Evolutionary conservation across 306 rosid species (phyloP), one percentile per base, ranked within the genome.

Genomic region (Chamaecrista fasciculata): DNA sequence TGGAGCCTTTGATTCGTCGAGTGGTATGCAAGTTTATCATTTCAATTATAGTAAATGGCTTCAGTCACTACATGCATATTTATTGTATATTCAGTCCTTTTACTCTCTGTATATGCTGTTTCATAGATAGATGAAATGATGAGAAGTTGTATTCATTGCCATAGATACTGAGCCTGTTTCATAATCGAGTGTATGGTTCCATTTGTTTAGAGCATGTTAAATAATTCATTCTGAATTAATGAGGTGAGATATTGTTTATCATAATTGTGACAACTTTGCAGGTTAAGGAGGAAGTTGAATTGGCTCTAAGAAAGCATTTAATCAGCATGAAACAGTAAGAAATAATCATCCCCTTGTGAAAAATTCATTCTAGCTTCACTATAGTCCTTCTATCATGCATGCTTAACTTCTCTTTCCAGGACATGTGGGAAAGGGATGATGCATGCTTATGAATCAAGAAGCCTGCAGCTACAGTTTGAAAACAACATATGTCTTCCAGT

Each of bases 201-300:
- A 24, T 36, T 48, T 44, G 64, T 61, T 56, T 70, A 66, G 47
- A 25, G 23, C 16, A 67, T 21, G 48, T 16, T 62, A 19, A 19
- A 50, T 43, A 34, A 15, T 71, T 66, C 50, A 34, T 43, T 66
- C 42, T 28, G 60, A 44, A 60, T 49, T 64, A 25, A 52, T 61
- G 60, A 33, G 66, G 15, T 66, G 61, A 50, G 66, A 50, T 19
- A 23, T 67, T 47, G 18, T 67, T 47, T 50, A 63, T 71, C 37
- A 61, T 48, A 16, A 59, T 18, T 72, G 53, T 67, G 61, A 20
- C 74, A 29, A 52, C 29, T 60, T 82, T 80, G 23, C 92, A 95
- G 99, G 99, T 95, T 57, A 88, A 69, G 80, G 99, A 95, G 88
- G 99, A 95, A 79, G 91, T 95, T 69, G 99, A 95, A 74, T 51